Conservation (phyloP, 2,329 filamentous ascomycete species). For the Aspergillus neoniger region DNA sequence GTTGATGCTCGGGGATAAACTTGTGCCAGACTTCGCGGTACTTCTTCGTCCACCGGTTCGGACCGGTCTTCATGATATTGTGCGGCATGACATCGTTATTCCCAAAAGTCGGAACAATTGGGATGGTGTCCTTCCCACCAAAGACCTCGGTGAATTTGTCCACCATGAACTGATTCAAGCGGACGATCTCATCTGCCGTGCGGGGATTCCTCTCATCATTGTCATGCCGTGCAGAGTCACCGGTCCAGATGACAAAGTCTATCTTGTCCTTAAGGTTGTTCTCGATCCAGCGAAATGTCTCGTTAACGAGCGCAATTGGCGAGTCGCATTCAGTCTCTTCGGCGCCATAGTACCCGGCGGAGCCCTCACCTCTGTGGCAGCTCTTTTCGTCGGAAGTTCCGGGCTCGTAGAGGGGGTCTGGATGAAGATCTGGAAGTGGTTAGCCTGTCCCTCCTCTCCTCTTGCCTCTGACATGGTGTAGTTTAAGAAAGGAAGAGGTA, state of each 20-base stretch:
- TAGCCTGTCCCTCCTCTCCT: not conserved
- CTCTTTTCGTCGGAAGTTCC: conserved; percentile 70
- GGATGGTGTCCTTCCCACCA: conserved; percentile 62
- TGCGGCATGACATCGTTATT: conserved; percentile 98
- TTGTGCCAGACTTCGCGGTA: conserved; percentile 78
- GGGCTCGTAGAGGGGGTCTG: conserved; percentile 81
- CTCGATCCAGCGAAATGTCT: conserved; percentile 86
- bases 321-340: conserved; percentile 88
- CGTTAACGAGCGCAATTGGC: conserved; percentile 76
- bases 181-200: conserved; percentile 71
- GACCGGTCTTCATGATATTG: conserved; percentile 84
- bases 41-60: conserved; percentile 79
- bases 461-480: conserved; percentile 10
- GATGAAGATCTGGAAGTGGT: conserved; percentile 74
- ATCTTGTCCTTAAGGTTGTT: conserved; percentile 74
- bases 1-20: conserved; percentile 90
- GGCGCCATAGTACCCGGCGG: conserved; percentile 78
- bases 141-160: conserved; percentile 77
- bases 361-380: conserved; percentile 78
- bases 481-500: conserved; percentile 14
- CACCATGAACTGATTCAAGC: conserved; percentile 74
- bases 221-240: conserved; percentile 86
- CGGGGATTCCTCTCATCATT: conserved; percentile 81
- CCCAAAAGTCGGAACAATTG: conserved; percentile 85
- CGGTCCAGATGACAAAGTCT: conserved; percentile 92